A percentile compares a stretch with the other conserved stretches of the same genome.
Conservation (phyloP, 2,329 filamentous ascomycete genomes). For the Trichoderma gracile region DNA sequence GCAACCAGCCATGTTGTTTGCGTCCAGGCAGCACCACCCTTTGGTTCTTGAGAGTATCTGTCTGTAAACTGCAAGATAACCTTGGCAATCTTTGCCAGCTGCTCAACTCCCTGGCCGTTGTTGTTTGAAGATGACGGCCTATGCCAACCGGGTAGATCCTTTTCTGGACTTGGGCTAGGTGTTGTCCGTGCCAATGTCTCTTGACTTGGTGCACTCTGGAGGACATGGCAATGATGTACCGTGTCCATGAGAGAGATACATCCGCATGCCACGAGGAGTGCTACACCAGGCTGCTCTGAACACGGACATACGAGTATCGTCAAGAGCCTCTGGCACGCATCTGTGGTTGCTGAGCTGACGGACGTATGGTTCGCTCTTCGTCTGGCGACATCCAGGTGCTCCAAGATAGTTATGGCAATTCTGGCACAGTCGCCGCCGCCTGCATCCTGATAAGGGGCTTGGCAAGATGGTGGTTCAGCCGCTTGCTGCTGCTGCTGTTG, state of each 20-base stretch:
- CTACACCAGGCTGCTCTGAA: neutral
- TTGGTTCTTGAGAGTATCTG: constrained; percentile 12
- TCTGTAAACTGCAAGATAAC: constrained; percentile 18
- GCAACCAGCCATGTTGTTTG: constrained; percentile 16
- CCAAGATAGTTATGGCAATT: neutral
- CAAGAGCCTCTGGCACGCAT: neutral
- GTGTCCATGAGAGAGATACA: neutral
- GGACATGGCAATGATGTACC: neutral
- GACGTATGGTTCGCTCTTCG: neutral
- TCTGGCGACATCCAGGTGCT: neutral
- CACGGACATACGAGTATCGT: neutral
- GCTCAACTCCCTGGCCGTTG: neutral
- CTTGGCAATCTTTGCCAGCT: constrained; percentile 17
- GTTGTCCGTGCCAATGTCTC: neutral
- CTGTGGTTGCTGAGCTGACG: neutral
- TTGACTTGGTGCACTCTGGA: neutral
- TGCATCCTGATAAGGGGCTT: neutral
- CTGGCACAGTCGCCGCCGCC: neutral
- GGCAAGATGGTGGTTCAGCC: neutral
- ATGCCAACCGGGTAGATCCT: neutral
- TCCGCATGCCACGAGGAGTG: neutral
- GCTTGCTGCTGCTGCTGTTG: neutral
- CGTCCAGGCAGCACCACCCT: constrained; percentile 6
- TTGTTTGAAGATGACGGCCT: neutral
- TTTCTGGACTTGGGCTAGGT: neutral